Conservation (phyloP, 2,329 filamentous ascomycete genomes). For the Phialemoniopsis sp. region DNA sequence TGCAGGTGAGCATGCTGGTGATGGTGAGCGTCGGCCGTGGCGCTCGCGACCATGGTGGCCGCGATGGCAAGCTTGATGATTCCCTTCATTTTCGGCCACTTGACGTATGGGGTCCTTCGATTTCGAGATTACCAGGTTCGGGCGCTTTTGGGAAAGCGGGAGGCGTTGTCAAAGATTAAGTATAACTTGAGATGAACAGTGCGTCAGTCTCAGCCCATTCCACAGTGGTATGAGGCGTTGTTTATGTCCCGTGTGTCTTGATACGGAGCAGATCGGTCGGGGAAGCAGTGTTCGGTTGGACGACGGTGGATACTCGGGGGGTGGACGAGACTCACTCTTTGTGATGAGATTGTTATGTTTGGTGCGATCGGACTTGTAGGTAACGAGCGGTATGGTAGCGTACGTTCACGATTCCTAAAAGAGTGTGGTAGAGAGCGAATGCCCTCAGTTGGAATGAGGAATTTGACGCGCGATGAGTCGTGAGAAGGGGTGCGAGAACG, state of each 20-base stretch:
- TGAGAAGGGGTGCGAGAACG: conserved; percentile 6
- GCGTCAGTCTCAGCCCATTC: no score
- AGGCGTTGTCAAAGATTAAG: neutral
- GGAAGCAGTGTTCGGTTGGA: no score
- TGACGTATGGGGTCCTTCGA: neutral
- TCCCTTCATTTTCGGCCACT: conserved; percentile 42
- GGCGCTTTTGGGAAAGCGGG: neutral
- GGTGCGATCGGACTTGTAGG: conserved; percentile 13
- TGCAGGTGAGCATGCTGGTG: conserved; percentile 54
- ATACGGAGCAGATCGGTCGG: no score
- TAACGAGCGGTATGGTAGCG: neutral
- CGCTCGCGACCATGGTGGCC: conserved; percentile 47
- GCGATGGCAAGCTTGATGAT: conserved; percentile 44
- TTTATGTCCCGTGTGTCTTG: no score
- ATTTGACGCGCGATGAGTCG: conserved; percentile 9
- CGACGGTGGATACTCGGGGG: no score
- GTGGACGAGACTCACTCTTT: no score
- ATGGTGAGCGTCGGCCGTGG: conserved; percentile 46
- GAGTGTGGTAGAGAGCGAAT: conserved; percentile 51
- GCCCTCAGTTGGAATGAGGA: conserved; percentile 50
- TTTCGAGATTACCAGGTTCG: conserved; percentile 12
- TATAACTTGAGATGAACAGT: conserved; percentile 1
- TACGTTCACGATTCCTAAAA: conserved; percentile 30
- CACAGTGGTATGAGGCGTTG: no score
- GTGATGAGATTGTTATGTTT: conserved; percentile 6